Evolutionary conservation across 441 rosid genomes (phyloP).

Genomic region (Jatropha podagrica): DNA sequence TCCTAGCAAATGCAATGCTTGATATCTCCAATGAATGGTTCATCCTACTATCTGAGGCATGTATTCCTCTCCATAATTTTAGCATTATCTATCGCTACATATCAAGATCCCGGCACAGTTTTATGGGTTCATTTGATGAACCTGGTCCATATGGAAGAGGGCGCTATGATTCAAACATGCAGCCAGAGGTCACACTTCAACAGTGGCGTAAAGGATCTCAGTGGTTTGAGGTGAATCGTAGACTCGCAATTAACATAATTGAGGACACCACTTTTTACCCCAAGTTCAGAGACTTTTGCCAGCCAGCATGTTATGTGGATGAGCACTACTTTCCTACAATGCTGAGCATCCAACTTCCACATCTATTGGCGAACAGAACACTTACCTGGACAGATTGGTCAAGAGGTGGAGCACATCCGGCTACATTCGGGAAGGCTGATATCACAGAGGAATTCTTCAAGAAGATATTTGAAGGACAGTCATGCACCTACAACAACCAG

Average conservation of each 20-base stretch:
- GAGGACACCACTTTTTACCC: conserved; percentile 66
- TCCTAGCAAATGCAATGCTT: conserved; percentile 81
- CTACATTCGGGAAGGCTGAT: conserved; percentile 61
- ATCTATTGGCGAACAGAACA: conserved; percentile 67
- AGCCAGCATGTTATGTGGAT: conserved; percentile 78
- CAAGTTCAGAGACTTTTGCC: conserved; percentile 72
- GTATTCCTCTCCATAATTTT: conserved; percentile 89
- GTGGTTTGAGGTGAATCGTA: conserved; percentile 79
- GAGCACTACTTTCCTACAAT: conserved; percentile 94
- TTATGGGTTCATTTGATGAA: conserved; percentile 80
- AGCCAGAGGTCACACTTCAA: conserved; percentile 60
- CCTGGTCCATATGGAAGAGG: conserved; percentile 80
- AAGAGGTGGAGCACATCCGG: conserved; percentile 92
- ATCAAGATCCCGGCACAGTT: conserved; percentile 62
- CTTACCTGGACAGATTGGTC: conserved; percentile 94
- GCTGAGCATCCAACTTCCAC: conserved; percentile 58
- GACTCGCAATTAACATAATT: conserved; percentile 61
- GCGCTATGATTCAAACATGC: conserved; percentile 54
- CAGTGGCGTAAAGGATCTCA: conserved; percentile 98
- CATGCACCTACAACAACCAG: conserved; percentile 62
- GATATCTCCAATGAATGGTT: conserved; percentile 95
- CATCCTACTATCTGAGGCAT: conserved; percentile 77
- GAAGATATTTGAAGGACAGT: conserved; percentile 39
- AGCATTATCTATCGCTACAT: conserved; percentile 54
- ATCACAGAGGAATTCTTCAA: conserved; percentile 52